Base-by-base conservation (phyloP, 345 rosid genomes). In the Noccaea caerulescens region DNA sequence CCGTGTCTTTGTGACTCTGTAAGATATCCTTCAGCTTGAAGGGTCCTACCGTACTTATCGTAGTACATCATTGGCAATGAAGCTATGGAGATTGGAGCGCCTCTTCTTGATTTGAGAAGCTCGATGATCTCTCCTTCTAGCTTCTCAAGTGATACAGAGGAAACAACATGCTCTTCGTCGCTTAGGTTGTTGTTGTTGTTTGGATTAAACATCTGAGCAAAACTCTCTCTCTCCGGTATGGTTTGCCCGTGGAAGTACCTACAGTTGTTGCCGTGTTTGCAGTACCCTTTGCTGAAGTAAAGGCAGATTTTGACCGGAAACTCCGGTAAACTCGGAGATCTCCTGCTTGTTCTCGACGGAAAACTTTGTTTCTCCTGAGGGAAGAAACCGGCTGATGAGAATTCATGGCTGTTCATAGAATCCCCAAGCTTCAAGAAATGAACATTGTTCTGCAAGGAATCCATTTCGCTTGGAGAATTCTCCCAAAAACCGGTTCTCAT, bases 1-100 rank as follows among this genome's bases (percentile, higher is more conserved):
- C 98, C 97, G 47, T 91, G 96, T 77, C 98, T 84, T 75, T 90
- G 97, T 87, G 97, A 88, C 83, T 90, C 98, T 0, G 96, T 88
- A 27, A 93, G 92, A 72, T 93, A 93, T 14, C 98, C 97, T 55
- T 93, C 98, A 20, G 96, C 94, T 81, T 89, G 97, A 78, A 93
- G 91, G 11, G 80, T 84, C 83, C 76, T 85, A 62, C 98, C 97
- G 30, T 84, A 91, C 79, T 81, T 93, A 71, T 89, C 97, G 23
- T 76, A 87, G 38, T 91, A 93, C 82, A 91, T 72, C 88, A 83
- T 86, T 3, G 98, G 98, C 71, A 93, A 81, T 4, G 97, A 88
- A 58, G 98, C 98, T 33, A 93, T 93, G 0, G 98, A 91, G 59
- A 93, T 88, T 0, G 98, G 96, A 57, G 82, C 52, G 13, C 98